These are phyloP conservation scores for Fusarium tupiense DNA, from an alignment of 2,329 filamentous ascomycete genomes.

Conservation along the genomic window DNA sequence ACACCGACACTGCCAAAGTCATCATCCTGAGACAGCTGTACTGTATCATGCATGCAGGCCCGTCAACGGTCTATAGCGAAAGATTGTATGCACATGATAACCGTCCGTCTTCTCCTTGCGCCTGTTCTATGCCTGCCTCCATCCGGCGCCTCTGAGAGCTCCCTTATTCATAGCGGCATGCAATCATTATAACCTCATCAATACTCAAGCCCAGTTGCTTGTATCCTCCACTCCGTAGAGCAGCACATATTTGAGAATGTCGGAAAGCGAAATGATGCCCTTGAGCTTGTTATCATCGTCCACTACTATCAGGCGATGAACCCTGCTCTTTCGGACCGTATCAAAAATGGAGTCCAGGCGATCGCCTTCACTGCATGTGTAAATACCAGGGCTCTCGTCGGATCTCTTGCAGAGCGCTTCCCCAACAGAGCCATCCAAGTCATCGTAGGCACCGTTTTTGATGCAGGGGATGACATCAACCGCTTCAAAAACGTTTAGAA, in stretches of 20 bases:
- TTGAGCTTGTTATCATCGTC: slow-evolving; percentile 88
- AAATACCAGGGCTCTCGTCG: slow-evolving; percentile 94
- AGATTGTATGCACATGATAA: slow-evolving; percentile 40
- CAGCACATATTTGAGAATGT: slow-evolving; percentile 95
- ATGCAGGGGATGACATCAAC: slow-evolving; percentile 97
- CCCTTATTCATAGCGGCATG: slow-evolving; percentile 30
- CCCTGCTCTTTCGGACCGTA: slow-evolving; percentile 92
- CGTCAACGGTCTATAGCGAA: slow-evolving; percentile 35
- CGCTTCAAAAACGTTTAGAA: slow-evolving; percentile 97
- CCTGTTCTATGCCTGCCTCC: slow-evolving; percentile 40
- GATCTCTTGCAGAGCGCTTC: slow-evolving; percentile 88
- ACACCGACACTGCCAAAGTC: slow-evolving; percentile 22
- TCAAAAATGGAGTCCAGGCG: slow-evolving; percentile 96
- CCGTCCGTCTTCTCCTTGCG: slow-evolving; percentile 38
- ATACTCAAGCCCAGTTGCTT: slow-evolving; percentile 32
- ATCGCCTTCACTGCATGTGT: slow-evolving; percentile 92
- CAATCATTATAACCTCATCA: slow-evolving; percentile 39
- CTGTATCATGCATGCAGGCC: slow-evolving; percentile 11
- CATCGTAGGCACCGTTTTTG: slow-evolving; percentile 92
- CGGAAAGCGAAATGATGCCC: slow-evolving; percentile 91
- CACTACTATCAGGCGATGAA: slow-evolving; percentile 92
- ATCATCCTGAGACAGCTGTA: slow-evolving; percentile 19
- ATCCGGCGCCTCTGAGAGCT: slow-evolving; percentile 9
- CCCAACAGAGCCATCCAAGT: slow-evolving; percentile 84
- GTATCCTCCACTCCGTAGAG: slow-evolving; percentile 76